Evolutionary conservation across 2,329 filamentous ascomycete genomes (phyloP), one percentile per base, ranked within the genome.

Genomic region (Emmonsiellopsis sp.): DNA sequence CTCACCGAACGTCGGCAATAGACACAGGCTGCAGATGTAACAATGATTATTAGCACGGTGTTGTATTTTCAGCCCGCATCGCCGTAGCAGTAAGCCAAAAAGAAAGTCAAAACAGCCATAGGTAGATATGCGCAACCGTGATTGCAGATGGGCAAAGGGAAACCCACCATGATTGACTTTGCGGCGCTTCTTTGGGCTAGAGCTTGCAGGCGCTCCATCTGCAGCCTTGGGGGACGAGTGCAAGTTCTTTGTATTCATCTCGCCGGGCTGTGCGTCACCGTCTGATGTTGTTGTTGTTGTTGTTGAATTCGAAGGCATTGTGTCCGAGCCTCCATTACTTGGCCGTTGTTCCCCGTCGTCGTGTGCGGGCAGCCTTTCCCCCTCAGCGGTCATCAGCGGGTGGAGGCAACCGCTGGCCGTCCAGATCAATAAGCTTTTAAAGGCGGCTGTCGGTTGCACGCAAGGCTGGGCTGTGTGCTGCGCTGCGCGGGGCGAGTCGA

Each of bases 1-100:
- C 86, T 88, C 83, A 90, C 87, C 81, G 88, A 92, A 82, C 87
- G 83, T 72, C 87, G 85, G 75, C 87, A 92, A 75, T 92, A 92
- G 68, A 92, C 86, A 76, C 87, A 92, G 68, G 87, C 87, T 92
- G 76, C 72, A 77, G 68, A 69, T 70, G 67, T 70, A 65, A 63
- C 65, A 65, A 43, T 61, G 67, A 65, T 68, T 59, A 65, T 68
- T 59, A 69, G 65, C 66, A 61, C 20, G 20, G 20, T 26, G 15
- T 59, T 56, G 57, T 57, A 53, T 54, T 51, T 50, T 35, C 46
- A 16, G 10, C 37, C 32, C 40, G 35, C 5, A 16, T 7, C 42
- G n/a, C 26, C 10, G 11, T 7, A 38, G 26, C 7, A 45, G 13
- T 49, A 43, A 48, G 20, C 34, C 37, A 48, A 35, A 37, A 5